phyloP scores from a whole-genome alignment of 352 stramenopile genomes.

The Phytopythium montanum region DNA sequence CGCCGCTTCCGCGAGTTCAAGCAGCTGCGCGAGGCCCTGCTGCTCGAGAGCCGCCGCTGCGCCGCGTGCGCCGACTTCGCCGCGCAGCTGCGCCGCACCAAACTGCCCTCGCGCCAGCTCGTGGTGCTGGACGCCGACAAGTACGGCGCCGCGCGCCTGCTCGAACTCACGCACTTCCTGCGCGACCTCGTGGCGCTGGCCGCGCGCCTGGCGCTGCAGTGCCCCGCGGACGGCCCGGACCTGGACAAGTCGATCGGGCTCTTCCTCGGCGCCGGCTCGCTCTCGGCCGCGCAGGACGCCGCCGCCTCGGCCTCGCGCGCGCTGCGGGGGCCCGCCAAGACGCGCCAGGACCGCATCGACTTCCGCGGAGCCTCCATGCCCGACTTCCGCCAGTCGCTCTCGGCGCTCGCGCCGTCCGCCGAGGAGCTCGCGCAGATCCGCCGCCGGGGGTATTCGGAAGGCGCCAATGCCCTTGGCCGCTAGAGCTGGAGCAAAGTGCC shows the following conservation, averaged over 20 bases:
- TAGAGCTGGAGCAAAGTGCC: no score
- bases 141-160: constrained; percentile 49
- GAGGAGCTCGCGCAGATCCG: constrained; percentile 22
- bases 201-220: constrained; percentile 32
- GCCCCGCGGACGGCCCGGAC: constrained; percentile 40
- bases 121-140: constrained; percentile 56
- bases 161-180: constrained; percentile 66
- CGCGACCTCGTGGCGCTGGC: constrained; percentile 49
- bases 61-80: constrained; percentile 41
- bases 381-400: constrained; percentile 53
- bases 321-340: constrained; percentile 41
- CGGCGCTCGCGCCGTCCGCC: constrained; percentile 23
- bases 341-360: constrained; percentile 65
- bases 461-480: background rate
- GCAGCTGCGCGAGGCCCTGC: constrained; percentile 53
- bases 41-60: constrained; percentile 52
- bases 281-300: constrained; percentile 39
- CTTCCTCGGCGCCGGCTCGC: constrained; percentile 46
- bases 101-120: constrained; percentile 42
- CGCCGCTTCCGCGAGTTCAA: constrained; percentile 71
- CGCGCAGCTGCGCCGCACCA: constrained; percentile 44
- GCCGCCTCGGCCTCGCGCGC: constrained; percentile 25
- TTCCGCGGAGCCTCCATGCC: constrained; percentile 63
- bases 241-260: constrained; percentile 64
- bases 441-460: constrained; percentile 29